These are phyloP conservation scores for Erodium texanum DNA, from an alignment of 441 rosid genomes.

Conservation along the genomic window DNA sequence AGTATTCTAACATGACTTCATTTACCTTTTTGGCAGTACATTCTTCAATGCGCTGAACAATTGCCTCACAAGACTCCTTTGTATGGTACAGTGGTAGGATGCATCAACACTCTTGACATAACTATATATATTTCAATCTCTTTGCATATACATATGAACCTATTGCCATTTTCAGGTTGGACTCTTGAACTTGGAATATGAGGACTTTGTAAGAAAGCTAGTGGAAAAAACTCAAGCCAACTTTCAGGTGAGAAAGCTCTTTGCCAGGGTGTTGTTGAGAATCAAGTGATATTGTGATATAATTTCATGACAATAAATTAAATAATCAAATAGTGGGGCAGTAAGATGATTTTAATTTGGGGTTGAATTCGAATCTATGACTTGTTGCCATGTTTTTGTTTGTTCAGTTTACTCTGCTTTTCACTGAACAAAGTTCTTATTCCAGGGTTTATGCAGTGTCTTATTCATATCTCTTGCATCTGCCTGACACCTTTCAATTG, in stretches of 20 bases:
- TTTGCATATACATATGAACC: neutral
- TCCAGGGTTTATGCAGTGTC: neutral
- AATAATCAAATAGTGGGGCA: too few species aligned
- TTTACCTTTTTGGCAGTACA: slow-evolving; percentile 40
- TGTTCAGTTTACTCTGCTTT: neutral
- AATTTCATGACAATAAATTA: too few species aligned
- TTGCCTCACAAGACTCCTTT: slow-evolving; percentile 95
- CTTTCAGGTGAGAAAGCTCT: slow-evolving; percentile 56
- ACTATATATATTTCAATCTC: neutral
- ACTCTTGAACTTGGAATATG: slow-evolving; percentile 87
- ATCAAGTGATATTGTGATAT: too few species aligned
- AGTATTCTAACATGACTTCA: neutral
- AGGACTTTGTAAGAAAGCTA: slow-evolving; percentile 59
- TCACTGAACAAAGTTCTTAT: neutral
- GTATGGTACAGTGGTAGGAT: slow-evolving; percentile 77
- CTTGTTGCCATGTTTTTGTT: neutral
- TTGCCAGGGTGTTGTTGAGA: slow-evolving; percentile 7
- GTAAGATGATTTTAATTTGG: neutral
- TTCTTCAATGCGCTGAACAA: slow-evolving; percentile 76
- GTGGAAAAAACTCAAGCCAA: slow-evolving; percentile 48
- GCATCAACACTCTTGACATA: neutral
- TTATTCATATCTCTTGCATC: neutral
- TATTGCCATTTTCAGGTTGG: slow-evolving; percentile 46
- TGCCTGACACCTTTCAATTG: neutral
- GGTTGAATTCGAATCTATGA: neutral